Conservation (phyloP, 1,284 basidiomycete genomes). For the Limonomyces culmigenus region DNA sequence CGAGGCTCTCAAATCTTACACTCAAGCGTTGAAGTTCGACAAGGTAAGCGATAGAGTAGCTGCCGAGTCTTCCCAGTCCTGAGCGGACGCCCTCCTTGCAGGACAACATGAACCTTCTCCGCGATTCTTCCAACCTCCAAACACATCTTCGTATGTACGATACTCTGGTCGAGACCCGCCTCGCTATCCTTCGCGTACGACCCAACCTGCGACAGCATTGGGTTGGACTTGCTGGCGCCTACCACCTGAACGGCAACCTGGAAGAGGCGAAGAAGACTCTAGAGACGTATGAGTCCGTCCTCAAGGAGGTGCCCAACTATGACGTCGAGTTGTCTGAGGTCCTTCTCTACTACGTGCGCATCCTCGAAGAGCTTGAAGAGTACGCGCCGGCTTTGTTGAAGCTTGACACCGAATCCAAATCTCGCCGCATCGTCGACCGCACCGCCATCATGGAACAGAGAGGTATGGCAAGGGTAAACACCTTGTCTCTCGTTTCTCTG, state of each 20-base stretch:
- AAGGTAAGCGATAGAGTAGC: slow-evolving; percentile 38
- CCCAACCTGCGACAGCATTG: slow-evolving; percentile 82
- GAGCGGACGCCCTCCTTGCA: slow-evolving; percentile 16
- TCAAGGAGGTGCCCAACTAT: slow-evolving; percentile 61
- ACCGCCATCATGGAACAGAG: slow-evolving; percentile 54
- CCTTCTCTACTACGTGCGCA: slow-evolving; percentile 63
- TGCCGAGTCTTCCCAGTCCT: neutral
- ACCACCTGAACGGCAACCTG: slow-evolving; percentile 70
- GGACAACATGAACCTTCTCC: slow-evolving; percentile 90
- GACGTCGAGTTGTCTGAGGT: slow-evolving; percentile 83
- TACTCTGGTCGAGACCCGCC: slow-evolving; percentile 67
- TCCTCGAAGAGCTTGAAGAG: slow-evolving; percentile 68
- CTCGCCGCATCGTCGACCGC: slow-evolving; percentile 52
- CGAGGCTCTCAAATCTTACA: slow-evolving; percentile 76
- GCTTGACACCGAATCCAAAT: slow-evolving; percentile 51
- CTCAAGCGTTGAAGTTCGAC: slow-evolving; percentile 74
- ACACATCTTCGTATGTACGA: slow-evolving; percentile 82
- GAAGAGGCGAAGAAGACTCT: slow-evolving; percentile 61
- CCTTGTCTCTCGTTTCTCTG: slow-evolving; percentile 4
- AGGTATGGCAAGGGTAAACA: slow-evolving; percentile 25
- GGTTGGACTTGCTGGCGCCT: slow-evolving; percentile 80
- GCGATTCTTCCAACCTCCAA: slow-evolving; percentile 82
- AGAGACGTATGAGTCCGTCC: slow-evolving; percentile 44
- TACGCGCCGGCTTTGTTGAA: slow-evolving; percentile 40
- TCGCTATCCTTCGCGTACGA: slow-evolving; percentile 66